Evolutionary conservation across 23 red algal genomes (phyloP), one percentile per base, ranked within the genome.

Genomic region (Gracilaria vermiculophylla): DNA sequence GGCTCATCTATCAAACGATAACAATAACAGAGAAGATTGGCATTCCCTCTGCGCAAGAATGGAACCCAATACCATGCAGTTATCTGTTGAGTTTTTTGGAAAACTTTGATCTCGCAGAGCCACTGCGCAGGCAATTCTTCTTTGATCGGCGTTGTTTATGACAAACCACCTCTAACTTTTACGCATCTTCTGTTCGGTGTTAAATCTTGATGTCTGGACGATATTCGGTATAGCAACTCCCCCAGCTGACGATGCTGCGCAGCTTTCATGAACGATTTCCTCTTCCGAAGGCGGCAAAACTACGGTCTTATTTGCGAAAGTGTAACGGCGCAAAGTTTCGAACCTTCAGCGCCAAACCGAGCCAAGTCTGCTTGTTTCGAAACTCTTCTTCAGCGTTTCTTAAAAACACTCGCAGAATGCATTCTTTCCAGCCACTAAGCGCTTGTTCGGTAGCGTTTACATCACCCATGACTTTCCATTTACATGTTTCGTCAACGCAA

Each of bases 21-120:
- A 88, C 84, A 88, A 88, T 88, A 88, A 88, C 84, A 88, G 84
- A 88, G 84, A 88, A 88, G 84, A 88, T 88, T 88, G 84, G 84
- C 84, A 88, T 88, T 88, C 84, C 84, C 84, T 88, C 84, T 88
- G 84, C 84, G 84, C 84, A 88, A 88, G 84, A 88, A 88, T 88
- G 84, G 84, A 88, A 88, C 84, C 69, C 84, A 88, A 88, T 88
- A 73, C 84, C 84, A 88, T 73, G 58, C 84, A 88, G 84, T 88
- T 88, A 88, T 88, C 84, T 76, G 69, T 77, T 61, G 50, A 61
- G 44, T 88, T 88, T 88, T 88, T 88, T 88, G 32, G 67, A 12
- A 33, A 73, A 73, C 67, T 73, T 64, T 60, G 21, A 47, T 47
- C 43, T 47, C 12, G 43, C n/a, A n/a, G n/a, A n/a, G n/a, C n/a